Percentiles rank a stretch among this genome's conserved stretches.
These are phyloP conservation scores for Monilinia fructicola DNA, from an alignment of 2,329 filamentous ascomycete genomes.

Conservation along the genomic window DNA sequence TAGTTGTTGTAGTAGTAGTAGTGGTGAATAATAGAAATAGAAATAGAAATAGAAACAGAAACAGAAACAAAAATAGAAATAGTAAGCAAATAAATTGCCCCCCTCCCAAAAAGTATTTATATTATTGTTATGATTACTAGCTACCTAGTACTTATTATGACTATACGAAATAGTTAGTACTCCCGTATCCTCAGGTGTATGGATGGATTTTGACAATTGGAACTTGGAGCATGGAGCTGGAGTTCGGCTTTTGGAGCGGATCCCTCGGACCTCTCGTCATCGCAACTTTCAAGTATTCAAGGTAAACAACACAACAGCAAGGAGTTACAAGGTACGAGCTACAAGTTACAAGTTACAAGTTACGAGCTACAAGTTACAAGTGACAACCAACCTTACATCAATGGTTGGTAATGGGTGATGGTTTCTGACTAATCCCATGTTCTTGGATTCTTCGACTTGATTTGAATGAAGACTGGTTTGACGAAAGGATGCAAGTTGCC, in stretches of 20 bases:
- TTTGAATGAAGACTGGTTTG: too few species aligned
- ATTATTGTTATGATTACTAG: not conserved
- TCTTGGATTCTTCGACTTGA: not conserved
- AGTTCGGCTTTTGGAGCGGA: conserved; percentile 12
- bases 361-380: too few species aligned
- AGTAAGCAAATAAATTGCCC: not conserved
- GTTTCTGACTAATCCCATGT: conserved; percentile 1
- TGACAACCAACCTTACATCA: not conserved
- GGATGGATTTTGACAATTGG: not conserved
- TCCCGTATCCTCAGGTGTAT: too few species aligned
- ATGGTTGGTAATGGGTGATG: conserved; percentile 5
- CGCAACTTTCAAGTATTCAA: not conserved
- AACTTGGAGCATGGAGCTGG: not conserved
- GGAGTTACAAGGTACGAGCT: too few species aligned
- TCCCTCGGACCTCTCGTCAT: conserved; percentile 18
- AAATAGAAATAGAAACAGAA: too few species aligned
- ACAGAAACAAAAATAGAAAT: not conserved
- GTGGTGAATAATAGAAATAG: too few species aligned
- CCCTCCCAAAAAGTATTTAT: not conserved
- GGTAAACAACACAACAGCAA: too few species aligned
- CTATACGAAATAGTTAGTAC: too few species aligned
- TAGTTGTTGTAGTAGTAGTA: too few species aligned
- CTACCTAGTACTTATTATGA: too few species aligned
- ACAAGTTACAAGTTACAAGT: too few species aligned
- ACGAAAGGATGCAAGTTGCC: too few species aligned